Percentiles rank a stretch among this genome's conserved stretches.
phyloP scores from a whole-genome alignment of 768 basidiomycete genomes.

The Chlorophyllum brunneum region DNA sequence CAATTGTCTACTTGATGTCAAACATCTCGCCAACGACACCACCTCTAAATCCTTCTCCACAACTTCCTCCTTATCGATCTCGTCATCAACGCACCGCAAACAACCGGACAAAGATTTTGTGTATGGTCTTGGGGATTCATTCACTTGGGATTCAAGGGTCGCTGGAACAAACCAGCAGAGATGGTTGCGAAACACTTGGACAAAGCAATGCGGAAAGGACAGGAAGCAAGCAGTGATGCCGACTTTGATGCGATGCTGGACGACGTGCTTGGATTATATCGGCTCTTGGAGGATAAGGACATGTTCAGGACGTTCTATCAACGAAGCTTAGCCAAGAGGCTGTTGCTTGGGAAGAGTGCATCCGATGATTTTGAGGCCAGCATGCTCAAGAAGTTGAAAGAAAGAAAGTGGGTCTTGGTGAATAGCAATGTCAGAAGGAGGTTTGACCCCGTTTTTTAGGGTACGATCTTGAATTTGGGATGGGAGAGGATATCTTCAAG shows the following conservation, averaged over 20 bases:
- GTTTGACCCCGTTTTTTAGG: conserved; percentile 53
- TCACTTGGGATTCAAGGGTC: conserved; percentile 70
- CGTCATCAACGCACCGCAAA: conserved; percentile 21
- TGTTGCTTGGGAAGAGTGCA: conserved; percentile 81
- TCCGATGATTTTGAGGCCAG: conserved; percentile 83
- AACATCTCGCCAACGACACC: conserved; percentile 49
- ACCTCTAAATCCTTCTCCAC: conserved; percentile 47
- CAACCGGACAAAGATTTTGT: conserved; percentile 51
- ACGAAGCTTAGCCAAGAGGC: conserved; percentile 80
- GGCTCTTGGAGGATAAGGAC: conserved; percentile 89
- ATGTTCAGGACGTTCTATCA: conserved; percentile 93
- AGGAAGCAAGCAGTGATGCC: conserved; percentile 59
- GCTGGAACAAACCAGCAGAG: conserved; percentile 83
- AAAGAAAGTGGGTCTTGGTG: conserved; percentile 38
- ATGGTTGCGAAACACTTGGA: conserved; percentile 93
- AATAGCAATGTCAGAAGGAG: neutral
- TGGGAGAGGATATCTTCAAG: conserved; percentile 94
- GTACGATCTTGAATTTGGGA: conserved; percentile 93
- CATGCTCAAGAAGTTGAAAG: conserved; percentile 83
- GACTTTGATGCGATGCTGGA: conserved; percentile 65
- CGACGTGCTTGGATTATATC: conserved; percentile 67
- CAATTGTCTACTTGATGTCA: conserved; percentile 63
- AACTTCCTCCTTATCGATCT: conserved; percentile 5
- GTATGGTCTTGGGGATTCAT: conserved; percentile 71
- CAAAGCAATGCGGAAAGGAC: conserved; percentile 81